Evolutionary conservation across 2,329 filamentous ascomycete genomes (phyloP).

Genomic region (Aphanocladium album): DNA sequence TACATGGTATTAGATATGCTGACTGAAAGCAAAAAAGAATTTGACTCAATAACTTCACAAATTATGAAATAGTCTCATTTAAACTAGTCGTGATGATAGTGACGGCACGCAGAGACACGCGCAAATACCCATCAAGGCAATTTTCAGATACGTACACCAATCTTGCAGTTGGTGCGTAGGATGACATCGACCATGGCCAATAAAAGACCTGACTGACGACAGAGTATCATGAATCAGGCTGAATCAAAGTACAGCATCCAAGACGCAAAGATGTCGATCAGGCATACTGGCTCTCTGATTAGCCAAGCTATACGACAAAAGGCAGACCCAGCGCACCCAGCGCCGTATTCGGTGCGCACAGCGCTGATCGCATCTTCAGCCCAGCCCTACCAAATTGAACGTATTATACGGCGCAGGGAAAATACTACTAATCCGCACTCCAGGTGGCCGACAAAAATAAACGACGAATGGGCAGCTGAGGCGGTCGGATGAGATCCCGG

Average conservation of each 20-base stretch:
- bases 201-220: too few species aligned
- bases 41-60: too few species aligned
- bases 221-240: too few species aligned
- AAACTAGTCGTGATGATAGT: too few species aligned
- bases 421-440: not conserved
- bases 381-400: not conserved
- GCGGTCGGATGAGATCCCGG: slow-evolving; percentile 1
- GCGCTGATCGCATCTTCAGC: not conserved
- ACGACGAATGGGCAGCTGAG: not conserved
- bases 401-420: not conserved
- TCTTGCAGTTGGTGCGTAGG: not conserved
- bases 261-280: not conserved
- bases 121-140: too few species aligned
- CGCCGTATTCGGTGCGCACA: not conserved
- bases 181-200: not conserved
- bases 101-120: too few species aligned
- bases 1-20: not conserved
- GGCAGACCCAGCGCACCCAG: not conserved
- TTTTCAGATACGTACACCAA: too few species aligned
- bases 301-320: not conserved
- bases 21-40: not conserved
- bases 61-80: too few species aligned
- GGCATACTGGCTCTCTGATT: not conserved
- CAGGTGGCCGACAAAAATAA: not conserved
- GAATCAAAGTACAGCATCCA: not conserved